Percentiles rank a stretch among this genome's conserved stretches.
Conservation (phyloP, 2,329 filamentous ascomycete genomes). For the Claviceps spartinae region DNA sequence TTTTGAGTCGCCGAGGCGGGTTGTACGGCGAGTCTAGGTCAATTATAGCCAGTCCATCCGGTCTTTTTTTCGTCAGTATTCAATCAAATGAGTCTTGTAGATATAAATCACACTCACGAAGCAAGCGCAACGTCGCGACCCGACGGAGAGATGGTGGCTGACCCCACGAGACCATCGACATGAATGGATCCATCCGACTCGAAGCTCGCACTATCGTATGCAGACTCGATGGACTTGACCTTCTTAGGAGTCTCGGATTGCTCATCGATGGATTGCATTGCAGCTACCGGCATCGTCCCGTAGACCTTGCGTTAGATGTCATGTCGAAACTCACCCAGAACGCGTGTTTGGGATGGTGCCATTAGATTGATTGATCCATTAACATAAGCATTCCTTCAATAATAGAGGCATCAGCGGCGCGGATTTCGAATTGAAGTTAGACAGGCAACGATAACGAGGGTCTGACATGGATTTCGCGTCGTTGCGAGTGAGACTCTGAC, state of each 20-base stretch:
- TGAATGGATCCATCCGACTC: constrained; percentile 73
- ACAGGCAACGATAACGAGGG: neutral
- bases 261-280: constrained; percentile 37
- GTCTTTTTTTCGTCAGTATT: constrained; percentile 28
- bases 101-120: constrained; percentile 36
- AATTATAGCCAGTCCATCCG: constrained; percentile 79
- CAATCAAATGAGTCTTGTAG: constrained; percentile 12
- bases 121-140: constrained; percentile 83
- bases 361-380: neutral
- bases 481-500: neutral
- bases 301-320: neutral
- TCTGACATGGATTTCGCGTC: neutral
- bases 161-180: constrained; percentile 70
- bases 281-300: constrained; percentile 1
- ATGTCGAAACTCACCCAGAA: constrained; percentile 4
- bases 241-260: constrained; percentile 35
- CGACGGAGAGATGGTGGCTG: constrained; percentile 83
- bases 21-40: constrained; percentile 84
- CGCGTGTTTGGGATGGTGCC: neutral
- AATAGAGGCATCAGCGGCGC: neutral
- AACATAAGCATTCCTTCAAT: neutral
- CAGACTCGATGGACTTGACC: constrained; percentile 48
- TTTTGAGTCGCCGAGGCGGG: constrained; percentile 65
- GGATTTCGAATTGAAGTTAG: neutral
- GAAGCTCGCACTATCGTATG: constrained; percentile 78